Conservation (phyloP, 805 yeast genomes). For the Wickerhamiella musiphila region DNA sequence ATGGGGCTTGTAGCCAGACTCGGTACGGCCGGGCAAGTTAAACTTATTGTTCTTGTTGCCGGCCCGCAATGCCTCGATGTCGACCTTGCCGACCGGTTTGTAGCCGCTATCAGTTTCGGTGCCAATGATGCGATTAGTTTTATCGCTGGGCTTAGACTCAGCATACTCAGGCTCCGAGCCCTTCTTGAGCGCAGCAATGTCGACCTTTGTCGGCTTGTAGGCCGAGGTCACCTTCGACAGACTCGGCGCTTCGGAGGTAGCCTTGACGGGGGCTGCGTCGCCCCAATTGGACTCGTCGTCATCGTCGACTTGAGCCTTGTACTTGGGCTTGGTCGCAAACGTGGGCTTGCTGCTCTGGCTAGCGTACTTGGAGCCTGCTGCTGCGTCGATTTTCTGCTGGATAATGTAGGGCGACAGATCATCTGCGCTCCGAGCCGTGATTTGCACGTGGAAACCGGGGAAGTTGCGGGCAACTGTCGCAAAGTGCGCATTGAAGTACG, state of each 20-base stretch:
- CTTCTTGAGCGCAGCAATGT: slow-evolving; percentile 25
- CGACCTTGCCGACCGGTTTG: slow-evolving; percentile 23
- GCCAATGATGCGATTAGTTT: slow-evolving; percentile 8
- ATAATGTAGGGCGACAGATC: slow-evolving; percentile 72
- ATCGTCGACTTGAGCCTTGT: slow-evolving; percentile 21
- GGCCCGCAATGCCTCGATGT: slow-evolving; percentile 18
- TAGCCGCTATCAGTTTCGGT: slow-evolving; percentile 17
- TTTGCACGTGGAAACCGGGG: slow-evolving; percentile 80
- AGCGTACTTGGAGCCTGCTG: slow-evolving; percentile 92
- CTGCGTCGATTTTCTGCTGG: slow-evolving; percentile 60
- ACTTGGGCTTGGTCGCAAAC: slow-evolving; percentile 19
- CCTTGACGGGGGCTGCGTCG: slow-evolving; percentile 27
- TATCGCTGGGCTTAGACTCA: slow-evolving; percentile 2
- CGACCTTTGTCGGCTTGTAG: slow-evolving; percentile 49
- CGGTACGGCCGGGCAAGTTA: not conserved
- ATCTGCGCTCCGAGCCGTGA: slow-evolving; percentile 87
- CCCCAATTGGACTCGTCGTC: slow-evolving; percentile 53
- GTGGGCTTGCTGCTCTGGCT: slow-evolving; percentile 24
- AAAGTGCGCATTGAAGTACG: slow-evolving; percentile 28
- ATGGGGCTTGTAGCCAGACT: slow-evolving; percentile 1
- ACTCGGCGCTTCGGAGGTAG: slow-evolving; percentile 13
- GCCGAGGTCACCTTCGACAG: slow-evolving; percentile 35
- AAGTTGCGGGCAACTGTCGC: slow-evolving; percentile 24
- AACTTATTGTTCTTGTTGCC: not conserved
- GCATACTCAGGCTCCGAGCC: not conserved